Percentiles rank a stretch among this genome's conserved stretches.
Conservation (phyloP, 2,329 filamentous ascomycete species). For the Akanthomyces dipterigenus region DNA sequence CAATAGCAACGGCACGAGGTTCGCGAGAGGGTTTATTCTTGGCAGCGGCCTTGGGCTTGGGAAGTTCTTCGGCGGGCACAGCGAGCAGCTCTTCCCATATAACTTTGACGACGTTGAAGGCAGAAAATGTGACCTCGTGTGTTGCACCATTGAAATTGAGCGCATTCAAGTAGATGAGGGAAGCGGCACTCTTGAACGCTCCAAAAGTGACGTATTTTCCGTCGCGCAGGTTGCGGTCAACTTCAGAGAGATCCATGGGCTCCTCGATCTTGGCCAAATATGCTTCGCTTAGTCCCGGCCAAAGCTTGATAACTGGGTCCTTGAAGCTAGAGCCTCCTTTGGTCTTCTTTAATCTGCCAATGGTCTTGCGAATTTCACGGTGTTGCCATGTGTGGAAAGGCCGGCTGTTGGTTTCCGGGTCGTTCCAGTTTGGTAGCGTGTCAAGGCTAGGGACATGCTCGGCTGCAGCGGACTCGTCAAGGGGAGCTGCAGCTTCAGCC, state of each 20-base stretch:
- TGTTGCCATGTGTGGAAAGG: conserved; percentile 53
- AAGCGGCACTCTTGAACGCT: conserved; percentile 66
- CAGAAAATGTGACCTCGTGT: conserved; percentile 62
- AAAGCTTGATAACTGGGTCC: conserved; percentile 68
- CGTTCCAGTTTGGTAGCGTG: conserved; percentile 32
- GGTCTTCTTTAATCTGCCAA: conserved; percentile 78
- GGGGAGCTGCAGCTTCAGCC: conserved; percentile 18
- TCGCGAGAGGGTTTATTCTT: conserved; percentile 32
- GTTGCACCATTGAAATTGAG: conserved; percentile 72
- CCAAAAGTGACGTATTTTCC: conserved; percentile 63
- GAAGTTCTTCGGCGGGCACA: conserved; percentile 46
- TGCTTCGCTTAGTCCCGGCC: conserved; percentile 68
- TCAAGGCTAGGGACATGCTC: conserved; percentile 19
- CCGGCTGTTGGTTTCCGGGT: conserved; percentile 36
- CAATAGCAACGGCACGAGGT: conserved; percentile 22
- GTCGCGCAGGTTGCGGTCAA: conserved; percentile 73
- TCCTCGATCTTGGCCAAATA: conserved; percentile 61
- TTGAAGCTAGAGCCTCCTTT: conserved; percentile 72
- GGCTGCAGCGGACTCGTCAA: conserved; percentile 5
- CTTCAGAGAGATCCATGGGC: conserved; percentile 77
- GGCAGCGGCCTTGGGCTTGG: conserved; percentile 46
- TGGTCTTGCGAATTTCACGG: conserved; percentile 56
- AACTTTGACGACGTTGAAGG: conserved; percentile 48
- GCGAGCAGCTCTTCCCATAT: conserved; percentile 41
- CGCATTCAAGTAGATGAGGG: conserved; percentile 73